Conservation (phyloP, 495 filamentous ascomycete species). For the Lasiosphaeria ovina region DNA sequence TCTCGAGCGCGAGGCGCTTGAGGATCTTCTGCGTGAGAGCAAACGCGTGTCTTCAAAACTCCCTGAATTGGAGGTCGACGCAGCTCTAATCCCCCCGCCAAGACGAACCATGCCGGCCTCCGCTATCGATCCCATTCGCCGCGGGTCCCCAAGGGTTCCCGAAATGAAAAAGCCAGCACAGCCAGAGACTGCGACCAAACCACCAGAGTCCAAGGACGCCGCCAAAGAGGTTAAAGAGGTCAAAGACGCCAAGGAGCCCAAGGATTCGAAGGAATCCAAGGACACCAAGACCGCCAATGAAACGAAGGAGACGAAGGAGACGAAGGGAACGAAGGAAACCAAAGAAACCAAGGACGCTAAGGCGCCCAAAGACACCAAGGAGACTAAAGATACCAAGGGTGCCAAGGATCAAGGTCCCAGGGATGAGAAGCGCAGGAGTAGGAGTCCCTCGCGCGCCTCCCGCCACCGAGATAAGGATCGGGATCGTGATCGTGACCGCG, state of each 20-base stretch:
- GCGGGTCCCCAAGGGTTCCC: constrained; percentile 40
- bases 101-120: constrained; percentile 50
- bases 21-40: constrained; percentile 54
- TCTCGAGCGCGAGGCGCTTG: constrained; percentile 54
- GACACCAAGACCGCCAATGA: constrained; percentile 20
- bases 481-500: constrained; percentile 31
- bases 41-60: constrained; percentile 44
- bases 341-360: constrained; percentile 25
- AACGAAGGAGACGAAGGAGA: constrained; percentile 19
- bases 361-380: constrained; percentile 12
- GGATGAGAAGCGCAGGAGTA: constrained; percentile 33
- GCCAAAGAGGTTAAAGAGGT: constrained; percentile 25
- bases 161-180: constrained; percentile 36
- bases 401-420: constrained; percentile 24
- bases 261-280: constrained; percentile 19
- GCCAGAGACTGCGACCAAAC: constrained; percentile 23
- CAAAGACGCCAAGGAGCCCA: constrained; percentile 27
- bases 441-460: constrained; percentile 32
- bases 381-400: constrained; percentile 15
- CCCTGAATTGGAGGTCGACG: constrained; percentile 53
- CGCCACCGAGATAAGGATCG: constrained; percentile 29
- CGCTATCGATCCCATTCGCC: constrained; percentile 54
- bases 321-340: constrained; percentile 24
- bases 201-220: constrained; percentile 22
- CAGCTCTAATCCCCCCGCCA: constrained; percentile 52